Evolutionary conservation across 2,329 filamentous ascomycete species (phyloP).

Genomic region (Aspergillus puulaauensis): DNA sequence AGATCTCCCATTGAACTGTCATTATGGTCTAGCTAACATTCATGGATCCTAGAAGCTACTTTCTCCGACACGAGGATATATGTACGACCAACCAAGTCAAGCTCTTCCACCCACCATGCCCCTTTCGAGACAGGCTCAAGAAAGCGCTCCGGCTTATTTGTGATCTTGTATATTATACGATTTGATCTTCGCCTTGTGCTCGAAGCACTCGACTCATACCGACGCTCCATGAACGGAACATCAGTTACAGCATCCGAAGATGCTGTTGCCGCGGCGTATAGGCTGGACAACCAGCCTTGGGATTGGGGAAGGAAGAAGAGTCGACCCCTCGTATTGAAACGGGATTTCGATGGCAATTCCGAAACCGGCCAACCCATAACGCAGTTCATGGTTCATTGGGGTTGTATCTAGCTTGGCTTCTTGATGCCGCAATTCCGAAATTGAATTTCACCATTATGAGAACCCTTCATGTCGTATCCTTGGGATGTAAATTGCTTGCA

Average conservation of each 20-base stretch:
- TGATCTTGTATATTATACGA: slow-evolving; percentile 56
- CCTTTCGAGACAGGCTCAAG: slow-evolving; percentile 81
- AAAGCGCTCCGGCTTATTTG: slow-evolving; percentile 99
- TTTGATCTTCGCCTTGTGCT: slow-evolving; percentile 72
- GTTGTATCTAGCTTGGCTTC: not conserved
- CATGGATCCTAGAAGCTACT: slow-evolving; percentile 6
- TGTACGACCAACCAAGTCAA: slow-evolving; percentile 97
- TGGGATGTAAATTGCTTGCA: not conserved
- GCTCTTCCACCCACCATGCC: slow-evolving; percentile 79
- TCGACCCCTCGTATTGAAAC: not conserved
- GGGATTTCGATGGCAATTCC: not conserved
- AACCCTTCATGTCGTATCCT: not conserved
- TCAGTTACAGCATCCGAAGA: slow-evolving; percentile 58
- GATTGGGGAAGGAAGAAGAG: not conserved
- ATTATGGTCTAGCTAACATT: slow-evolving; percentile 3
- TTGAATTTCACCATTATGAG: not conserved
- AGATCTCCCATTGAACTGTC: not conserved
- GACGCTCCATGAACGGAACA: slow-evolving; percentile 66
- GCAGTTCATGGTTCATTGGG: not conserved
- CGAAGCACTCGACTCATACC: slow-evolving; percentile 68
- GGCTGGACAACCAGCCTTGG: slow-evolving; percentile 1
- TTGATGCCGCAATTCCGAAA: not conserved
- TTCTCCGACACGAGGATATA: slow-evolving; percentile 24
- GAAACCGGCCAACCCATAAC: not conserved
- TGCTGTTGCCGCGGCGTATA: slow-evolving; percentile 55